Percentiles rank a stretch among this genome's conserved stretches.
phyloP scores from a whole-genome alignment of 352 stramenopile genomes.

The Peronospora tabacina region DNA sequence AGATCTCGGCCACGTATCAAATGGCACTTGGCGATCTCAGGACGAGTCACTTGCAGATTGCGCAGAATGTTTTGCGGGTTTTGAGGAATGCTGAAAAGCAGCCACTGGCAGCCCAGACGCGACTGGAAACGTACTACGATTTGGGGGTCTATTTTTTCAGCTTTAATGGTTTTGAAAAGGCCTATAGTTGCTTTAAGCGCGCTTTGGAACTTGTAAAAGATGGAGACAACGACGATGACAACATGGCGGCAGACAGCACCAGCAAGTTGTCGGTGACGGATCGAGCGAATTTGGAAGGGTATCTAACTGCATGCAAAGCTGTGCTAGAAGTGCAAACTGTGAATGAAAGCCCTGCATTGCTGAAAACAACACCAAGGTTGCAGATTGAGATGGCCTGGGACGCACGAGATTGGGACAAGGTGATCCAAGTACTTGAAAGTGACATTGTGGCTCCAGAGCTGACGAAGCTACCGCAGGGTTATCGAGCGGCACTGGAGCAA shows the following conservation, averaged over 20 bases:
- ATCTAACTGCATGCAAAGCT: constrained; percentile 59
- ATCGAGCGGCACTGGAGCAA: constrained; percentile 38
- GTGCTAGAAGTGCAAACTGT: constrained; percentile 46
- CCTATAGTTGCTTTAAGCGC: constrained; percentile 65
- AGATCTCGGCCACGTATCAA: constrained; percentile 55
- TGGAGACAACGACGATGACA: constrained; percentile 13
- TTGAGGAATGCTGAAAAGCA: constrained; percentile 43
- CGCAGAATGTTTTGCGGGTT: constrained; percentile 48
- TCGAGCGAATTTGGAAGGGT: constrained; percentile 48
- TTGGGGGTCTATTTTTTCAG: constrained; percentile 70
- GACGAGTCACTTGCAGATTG: constrained; percentile 47
- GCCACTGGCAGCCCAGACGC: constrained; percentile 31
- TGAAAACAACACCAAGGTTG: constrained; percentile 32
- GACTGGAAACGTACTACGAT: constrained; percentile 61
- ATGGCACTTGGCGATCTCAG: constrained; percentile 60
- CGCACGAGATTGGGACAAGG: constrained; percentile 38
- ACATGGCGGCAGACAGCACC: constrained; percentile 10
- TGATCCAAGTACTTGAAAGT: constrained; percentile 37
- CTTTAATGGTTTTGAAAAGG: constrained; percentile 66
- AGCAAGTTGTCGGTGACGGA: constrained; percentile 20
- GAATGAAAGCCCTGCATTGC: constrained; percentile 24
- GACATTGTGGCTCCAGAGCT: constrained; percentile 38
- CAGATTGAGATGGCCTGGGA: constrained; percentile 47
- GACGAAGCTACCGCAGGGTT: constrained; percentile 27
- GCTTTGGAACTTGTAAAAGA: constrained; percentile 50